Evolutionary conservation across 257 asterid species (phyloP).

Genomic region (Scutellaria barbata): DNA sequence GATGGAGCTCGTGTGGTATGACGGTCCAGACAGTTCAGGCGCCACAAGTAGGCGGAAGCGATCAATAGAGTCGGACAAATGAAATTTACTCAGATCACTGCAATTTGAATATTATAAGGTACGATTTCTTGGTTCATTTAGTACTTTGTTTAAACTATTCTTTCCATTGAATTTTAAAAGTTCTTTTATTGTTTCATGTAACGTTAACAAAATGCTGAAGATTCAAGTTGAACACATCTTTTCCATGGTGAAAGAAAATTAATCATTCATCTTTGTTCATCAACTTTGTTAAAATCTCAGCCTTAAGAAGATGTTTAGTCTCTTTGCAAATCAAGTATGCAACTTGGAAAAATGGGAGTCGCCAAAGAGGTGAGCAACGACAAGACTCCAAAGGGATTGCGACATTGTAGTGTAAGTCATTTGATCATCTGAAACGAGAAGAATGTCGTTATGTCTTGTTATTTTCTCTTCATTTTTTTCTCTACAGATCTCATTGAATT

Average conservation of each 20-base stretch:
- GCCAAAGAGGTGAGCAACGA: not conserved
- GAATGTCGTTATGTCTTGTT: not conserved
- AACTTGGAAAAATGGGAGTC: not conserved
- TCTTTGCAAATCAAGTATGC: constrained; percentile 14
- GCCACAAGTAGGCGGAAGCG: constrained; percentile 56
- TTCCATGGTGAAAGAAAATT: not conserved
- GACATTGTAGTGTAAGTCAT: not conserved
- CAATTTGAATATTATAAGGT: constrained; percentile 35
- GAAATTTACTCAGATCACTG: constrained; percentile 24
- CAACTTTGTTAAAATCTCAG: not conserved
- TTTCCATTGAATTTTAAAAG: not conserved
- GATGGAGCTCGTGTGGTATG: constrained; percentile 96
- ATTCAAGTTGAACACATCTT: too few relatives aligned
- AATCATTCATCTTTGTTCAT: not conserved
- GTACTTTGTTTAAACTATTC: too few relatives aligned
- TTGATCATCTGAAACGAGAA: not conserved
- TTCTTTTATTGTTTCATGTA: constrained; percentile 6
- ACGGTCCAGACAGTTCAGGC: constrained; percentile 56
- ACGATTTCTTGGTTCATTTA: constrained; percentile 20
- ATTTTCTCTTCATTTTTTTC: too few relatives aligned
- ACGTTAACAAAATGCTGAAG: not conserved
- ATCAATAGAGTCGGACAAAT: constrained; percentile 47
- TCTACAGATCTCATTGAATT: not conserved
- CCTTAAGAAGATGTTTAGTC: constrained; percentile 12
- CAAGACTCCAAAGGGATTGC: not conserved